phyloP scores from a whole-genome alignment of 768 basidiomycete species.

The Cyclocybe cylindracea region DNA sequence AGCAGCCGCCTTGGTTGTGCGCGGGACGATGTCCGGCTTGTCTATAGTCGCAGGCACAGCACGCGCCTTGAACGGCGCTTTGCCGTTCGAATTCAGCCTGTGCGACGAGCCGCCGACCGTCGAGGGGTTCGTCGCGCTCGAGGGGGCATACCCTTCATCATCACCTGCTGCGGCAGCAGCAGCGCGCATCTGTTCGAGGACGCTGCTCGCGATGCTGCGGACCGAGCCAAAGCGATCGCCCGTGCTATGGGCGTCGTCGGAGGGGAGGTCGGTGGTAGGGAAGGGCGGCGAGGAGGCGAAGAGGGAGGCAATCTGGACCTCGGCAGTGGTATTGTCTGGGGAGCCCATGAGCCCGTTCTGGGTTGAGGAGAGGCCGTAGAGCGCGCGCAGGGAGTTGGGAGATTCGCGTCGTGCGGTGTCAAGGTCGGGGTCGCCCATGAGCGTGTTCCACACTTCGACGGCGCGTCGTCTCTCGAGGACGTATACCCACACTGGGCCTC shows the following conservation, averaged over 20 bases:
- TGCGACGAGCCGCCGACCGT: conserved; percentile 37
- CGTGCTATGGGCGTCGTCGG: conserved; percentile 18
- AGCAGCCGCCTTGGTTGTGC: conserved; percentile 73
- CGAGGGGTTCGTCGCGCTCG: conserved; percentile 43
- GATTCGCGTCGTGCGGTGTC: conserved; percentile 51
- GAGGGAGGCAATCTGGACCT: conserved; percentile 74
- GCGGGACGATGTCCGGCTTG: conserved; percentile 72
- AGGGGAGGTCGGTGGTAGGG: conserved; percentile 63
- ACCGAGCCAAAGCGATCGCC: conserved; percentile 34
- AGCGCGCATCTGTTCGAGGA: conserved; percentile 41
- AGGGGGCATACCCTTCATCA: conserved; percentile 47
- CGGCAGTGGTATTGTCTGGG: conserved; percentile 64
- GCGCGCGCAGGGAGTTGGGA: conserved; percentile 70
- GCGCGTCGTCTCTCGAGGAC: conserved; percentile 82
- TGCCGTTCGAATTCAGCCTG: conserved; percentile 43
- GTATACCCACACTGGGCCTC: conserved; percentile 91
- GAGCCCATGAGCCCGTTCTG: conserved; percentile 80
- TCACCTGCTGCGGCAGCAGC: conserved; percentile 27
- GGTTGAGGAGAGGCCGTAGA: conserved; percentile 54
- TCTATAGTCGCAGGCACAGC: conserved; percentile 60
- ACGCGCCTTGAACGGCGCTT: conserved; percentile 64
- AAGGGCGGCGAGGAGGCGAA: conserved; percentile 86
- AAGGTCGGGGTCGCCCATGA: conserved; percentile 73
- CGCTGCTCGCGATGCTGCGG: conserved; percentile 48
- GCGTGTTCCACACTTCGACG: conserved; percentile 75